Base-by-base conservation (phyloP, 495 filamentous ascomycete genomes). In the Aspergillus sclerotioniger region DNA sequence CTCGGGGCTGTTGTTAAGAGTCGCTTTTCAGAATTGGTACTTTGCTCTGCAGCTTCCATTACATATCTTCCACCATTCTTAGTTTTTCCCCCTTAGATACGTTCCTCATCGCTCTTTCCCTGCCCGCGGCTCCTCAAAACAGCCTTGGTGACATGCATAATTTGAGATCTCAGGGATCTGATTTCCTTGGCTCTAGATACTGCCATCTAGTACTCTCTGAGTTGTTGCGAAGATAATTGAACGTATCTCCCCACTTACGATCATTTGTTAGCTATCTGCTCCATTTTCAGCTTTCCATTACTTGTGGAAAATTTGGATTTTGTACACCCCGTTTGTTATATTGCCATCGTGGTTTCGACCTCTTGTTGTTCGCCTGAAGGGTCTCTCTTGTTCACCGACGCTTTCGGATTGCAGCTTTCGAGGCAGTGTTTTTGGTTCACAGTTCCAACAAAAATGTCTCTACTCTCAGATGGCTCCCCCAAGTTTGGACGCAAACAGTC, bases 291-390 rank as follows among this genome's bases (percentile, higher is more conserved):
- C 50, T 62, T 64, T 54, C 59, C 35, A 49, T 61, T 67, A 53
- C 60, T 64, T 68, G 62, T 69, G 58, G 62, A 56, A 57, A 44
- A 64, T 58, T 67, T 71, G 64, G 64, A 63, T 66, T 64, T 58
- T 64, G 58, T 57, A 41, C 39, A 61, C 37, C 52, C 54, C 61
- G 56, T 53, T 57, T 61, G 51, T 59, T 48, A 54, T 56, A 29
- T 49, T 31, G 6, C 20, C 43, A 29, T 16, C 54, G 46, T 58
- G 53, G 41, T 53, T 51, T 48, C 33, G 25, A 52, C 37, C 53
- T 55, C n/a, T 51, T 61, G 15, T 51, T 33, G 21, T 49, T 53
- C 35, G 13, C 8, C 13, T 41, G 13, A 2, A 25, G 25, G 37
- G n/a, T 41, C 13, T 41, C 37, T n/a, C 37, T 35, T 58, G 50